phyloP scores from a whole-genome alignment of 1,284 basidiomycete species.

The Microbotryomycetes sp. region DNA sequence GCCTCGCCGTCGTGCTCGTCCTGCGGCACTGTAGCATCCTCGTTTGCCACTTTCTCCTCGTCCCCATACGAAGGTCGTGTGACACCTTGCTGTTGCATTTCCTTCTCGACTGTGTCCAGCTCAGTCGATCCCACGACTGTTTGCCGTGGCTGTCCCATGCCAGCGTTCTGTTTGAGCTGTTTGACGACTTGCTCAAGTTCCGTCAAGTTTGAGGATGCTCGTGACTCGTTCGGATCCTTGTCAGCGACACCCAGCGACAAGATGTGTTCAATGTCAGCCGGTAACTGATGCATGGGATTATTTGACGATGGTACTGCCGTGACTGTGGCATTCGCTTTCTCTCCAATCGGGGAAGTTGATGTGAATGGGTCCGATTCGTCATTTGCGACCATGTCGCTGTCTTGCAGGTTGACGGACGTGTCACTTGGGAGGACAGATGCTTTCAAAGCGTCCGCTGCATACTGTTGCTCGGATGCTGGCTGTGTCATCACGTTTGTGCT shows the following conservation, averaged over 20 bases:
- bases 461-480: too few relatives aligned
- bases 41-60: neutral
- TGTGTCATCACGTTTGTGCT: too few relatives aligned
- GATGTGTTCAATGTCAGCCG: conserved; percentile 33
- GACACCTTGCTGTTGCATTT: conserved; percentile 22
- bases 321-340: too few relatives aligned
- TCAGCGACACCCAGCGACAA: neutral
- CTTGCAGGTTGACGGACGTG: too few relatives aligned
- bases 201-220: neutral
- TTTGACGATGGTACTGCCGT: too few relatives aligned
- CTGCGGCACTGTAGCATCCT: neutral
- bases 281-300: too few relatives aligned
- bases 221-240: conserved; percentile 1
- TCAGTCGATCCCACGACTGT: neutral
- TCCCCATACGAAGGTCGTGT: neutral
- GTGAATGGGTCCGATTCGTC: too few relatives aligned
- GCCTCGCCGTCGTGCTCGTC: neutral
- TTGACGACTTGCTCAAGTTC: conserved; percentile 18
- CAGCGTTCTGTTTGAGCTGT: conserved; percentile 20
- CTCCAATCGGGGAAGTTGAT: too few relatives aligned
- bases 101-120: conserved; percentile 19
- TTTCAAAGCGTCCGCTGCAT: too few relatives aligned
- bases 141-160: too few relatives aligned
- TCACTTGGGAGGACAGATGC: too few relatives aligned
- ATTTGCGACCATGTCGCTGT: too few relatives aligned